phyloP scores from a whole-genome alignment of 768 basidiomycete genomes.

The Lyophyllum shimeji region DNA sequence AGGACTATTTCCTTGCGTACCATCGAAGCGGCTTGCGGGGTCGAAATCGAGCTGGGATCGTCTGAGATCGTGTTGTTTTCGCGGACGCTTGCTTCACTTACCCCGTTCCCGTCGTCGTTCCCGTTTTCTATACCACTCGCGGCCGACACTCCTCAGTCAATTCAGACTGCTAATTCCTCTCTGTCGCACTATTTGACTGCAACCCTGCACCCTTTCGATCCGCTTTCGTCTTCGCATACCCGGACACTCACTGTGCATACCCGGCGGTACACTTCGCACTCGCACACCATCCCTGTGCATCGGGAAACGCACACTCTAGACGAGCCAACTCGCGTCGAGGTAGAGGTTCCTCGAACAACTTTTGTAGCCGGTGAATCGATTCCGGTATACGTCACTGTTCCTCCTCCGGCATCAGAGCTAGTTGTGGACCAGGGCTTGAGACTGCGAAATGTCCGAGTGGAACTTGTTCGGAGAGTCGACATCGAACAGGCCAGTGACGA shows the following conservation, averaged over 20 bases:
- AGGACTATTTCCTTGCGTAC: conserved; percentile 69
- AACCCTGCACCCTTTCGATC: conserved; percentile 53
- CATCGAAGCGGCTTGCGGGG: conserved; percentile 59
- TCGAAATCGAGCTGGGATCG: conserved; percentile 64
- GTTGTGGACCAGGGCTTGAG: conserved; percentile 71
- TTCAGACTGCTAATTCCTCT: conserved; percentile 73
- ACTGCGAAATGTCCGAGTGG: conserved; percentile 77
- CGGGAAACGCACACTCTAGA: conserved; percentile 60
- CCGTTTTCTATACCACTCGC: conserved; percentile 83
- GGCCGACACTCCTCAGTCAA: conserved; percentile 79
- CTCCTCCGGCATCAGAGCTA: conserved; percentile 66
- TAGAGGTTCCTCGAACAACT: conserved; percentile 69
- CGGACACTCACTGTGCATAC: conserved; percentile 70
- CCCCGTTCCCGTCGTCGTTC: conserved; percentile 56
- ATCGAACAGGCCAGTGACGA: conserved; percentile 47
- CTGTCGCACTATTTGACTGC: conserved; percentile 72
- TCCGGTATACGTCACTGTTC: conserved; percentile 78
- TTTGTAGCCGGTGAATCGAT: conserved; percentile 75
- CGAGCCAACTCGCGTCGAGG: conserved; percentile 65
- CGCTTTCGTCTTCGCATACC: conserved; percentile 36
- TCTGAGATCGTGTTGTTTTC: conserved; percentile 59
- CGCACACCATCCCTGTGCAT: conserved; percentile 50
- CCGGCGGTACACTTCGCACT: conserved; percentile 69
- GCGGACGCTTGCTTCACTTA: conserved; percentile 31
- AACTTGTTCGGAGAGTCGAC: conserved; percentile 69